Conservation (phyloP, 2,329 filamentous ascomycete species). For the Ceratocystis albifundus region DNA sequence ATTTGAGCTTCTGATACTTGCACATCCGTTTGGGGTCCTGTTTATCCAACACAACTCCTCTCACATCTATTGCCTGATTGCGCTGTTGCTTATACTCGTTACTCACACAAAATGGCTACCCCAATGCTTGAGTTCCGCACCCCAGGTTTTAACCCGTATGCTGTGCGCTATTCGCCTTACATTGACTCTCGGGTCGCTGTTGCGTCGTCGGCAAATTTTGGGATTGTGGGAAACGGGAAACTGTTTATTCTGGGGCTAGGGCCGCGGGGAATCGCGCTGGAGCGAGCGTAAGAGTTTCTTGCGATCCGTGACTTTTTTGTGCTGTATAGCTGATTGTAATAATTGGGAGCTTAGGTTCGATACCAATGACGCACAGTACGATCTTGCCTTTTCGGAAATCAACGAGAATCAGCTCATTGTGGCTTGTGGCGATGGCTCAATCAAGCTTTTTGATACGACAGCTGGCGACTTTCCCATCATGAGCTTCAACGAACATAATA, state of each 20-base stretch:
- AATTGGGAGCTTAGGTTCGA: constrained; percentile 54
- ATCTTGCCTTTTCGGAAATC: constrained; percentile 87
- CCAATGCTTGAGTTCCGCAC: constrained; percentile 89
- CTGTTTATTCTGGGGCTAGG: constrained; percentile 77
- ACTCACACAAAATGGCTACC: constrained; percentile 34
- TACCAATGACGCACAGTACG: constrained; percentile 93
- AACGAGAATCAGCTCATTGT: constrained; percentile 90
- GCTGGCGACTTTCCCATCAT: constrained; percentile 76
- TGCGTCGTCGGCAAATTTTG: constrained; percentile 85
- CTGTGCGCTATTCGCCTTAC: constrained; percentile 96
- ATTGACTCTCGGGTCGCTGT: constrained; percentile 91
- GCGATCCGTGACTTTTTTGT: neutral
- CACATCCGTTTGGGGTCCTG: neutral
- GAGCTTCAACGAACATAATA: constrained; percentile 84
- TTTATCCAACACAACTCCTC: neutral
- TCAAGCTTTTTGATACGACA: constrained; percentile 85
- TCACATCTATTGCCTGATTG: neutral
- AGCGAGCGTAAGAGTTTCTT: constrained; percentile 54
- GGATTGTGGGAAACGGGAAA: constrained; percentile 89
- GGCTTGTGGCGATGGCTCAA: constrained; percentile 81
- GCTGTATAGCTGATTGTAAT: neutral
- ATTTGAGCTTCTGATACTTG: neutral
- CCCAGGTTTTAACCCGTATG: constrained; percentile 87
- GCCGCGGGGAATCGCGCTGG: constrained; percentile 61
- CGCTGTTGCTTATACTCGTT: neutral